Evolutionary conservation across 768 basidiomycete genomes (phyloP).

Genomic region (Naganishia kalamii): DNA sequence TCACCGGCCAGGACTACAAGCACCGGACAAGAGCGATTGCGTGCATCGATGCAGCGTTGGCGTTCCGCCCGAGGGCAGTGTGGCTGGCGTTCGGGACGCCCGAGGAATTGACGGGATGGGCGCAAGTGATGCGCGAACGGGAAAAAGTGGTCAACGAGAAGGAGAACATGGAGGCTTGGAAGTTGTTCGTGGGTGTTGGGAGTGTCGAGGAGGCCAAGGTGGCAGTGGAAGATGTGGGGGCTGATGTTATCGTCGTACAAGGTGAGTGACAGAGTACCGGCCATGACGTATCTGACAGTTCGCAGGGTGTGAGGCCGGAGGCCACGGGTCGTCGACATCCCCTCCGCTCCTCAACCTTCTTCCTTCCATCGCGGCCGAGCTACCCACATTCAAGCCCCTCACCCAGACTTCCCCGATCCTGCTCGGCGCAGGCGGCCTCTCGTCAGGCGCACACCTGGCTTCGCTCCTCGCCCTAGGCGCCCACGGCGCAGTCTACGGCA

Average conservation of each 20-base stretch:
- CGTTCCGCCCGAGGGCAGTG: constrained; percentile 49
- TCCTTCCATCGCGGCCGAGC: constrained; percentile 53
- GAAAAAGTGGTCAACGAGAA: constrained; percentile 53
- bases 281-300: neutral
- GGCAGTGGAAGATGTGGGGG: constrained; percentile 63
- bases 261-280: constrained; percentile 50
- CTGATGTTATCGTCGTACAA: constrained; percentile 71
- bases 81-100: constrained; percentile 70
- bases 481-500: constrained; percentile 64
- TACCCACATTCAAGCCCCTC: constrained; percentile 43
- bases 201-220: constrained; percentile 57
- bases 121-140: constrained; percentile 56
- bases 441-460: constrained; percentile 61
- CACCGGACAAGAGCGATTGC: constrained; percentile 12
- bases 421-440: constrained; percentile 69
- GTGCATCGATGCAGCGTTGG: constrained; percentile 46
- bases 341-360: constrained; percentile 61
- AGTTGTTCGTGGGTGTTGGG: constrained; percentile 60
- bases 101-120: constrained; percentile 54
- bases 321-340: constrained; percentile 56
- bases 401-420: constrained; percentile 48
- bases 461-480: constrained; percentile 63
- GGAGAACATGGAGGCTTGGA: constrained; percentile 3
- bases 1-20: neutral
- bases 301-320: constrained; percentile 71